A percentile compares a stretch with the other conserved stretches of the same genome.
Conservation (phyloP, 352 stramenopile species). For the Globisporangium spiculum region DNA sequence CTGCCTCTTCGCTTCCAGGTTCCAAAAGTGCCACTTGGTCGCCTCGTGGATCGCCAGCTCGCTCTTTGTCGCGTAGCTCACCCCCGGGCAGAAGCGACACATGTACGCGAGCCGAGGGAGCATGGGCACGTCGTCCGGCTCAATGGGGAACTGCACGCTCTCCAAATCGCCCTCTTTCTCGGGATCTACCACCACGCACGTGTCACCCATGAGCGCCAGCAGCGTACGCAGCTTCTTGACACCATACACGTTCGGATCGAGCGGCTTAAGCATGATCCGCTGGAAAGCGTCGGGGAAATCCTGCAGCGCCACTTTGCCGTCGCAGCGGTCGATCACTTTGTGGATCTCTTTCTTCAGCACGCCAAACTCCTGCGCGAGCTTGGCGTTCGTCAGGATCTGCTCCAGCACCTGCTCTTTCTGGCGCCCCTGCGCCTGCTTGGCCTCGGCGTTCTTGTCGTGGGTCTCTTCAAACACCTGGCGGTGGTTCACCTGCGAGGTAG, state of each 20-base stretch:
- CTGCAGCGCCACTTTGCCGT: conserved; percentile 44
- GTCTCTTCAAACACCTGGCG: conserved; percentile 47
- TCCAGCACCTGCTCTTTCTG: conserved; percentile 52
- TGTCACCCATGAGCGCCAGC: conserved; percentile 52
- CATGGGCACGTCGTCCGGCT: conserved; percentile 38
- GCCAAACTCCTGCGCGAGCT: conserved; percentile 48
- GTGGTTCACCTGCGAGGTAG: conserved; percentile 18
- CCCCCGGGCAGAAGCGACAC: conserved; percentile 60
- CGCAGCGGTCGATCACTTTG: conserved; percentile 66
- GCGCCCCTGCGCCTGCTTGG: conserved; percentile 23
- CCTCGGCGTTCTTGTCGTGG: conserved; percentile 14
- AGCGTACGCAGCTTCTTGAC: conserved; percentile 81
- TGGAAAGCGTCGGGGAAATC: conserved; percentile 54
- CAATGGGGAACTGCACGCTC: conserved; percentile 55
- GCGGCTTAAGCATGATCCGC: conserved; percentile 64
- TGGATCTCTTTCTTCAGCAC: conserved; percentile 67
- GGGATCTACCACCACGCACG: conserved; percentile 47
- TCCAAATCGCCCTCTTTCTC: conserved; percentile 50
- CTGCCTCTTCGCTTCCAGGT: conserved; percentile 39
- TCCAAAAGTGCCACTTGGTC: conserved; percentile 84
- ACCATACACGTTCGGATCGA: conserved; percentile 48
- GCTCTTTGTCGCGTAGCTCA: conserved; percentile 56
- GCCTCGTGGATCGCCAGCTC: conserved; percentile 63
- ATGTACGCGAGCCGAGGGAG: conserved; percentile 47
- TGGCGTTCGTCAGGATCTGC: conserved; percentile 38